Evolutionary conservation across 75 land plant genomes (phyloP).

Genomic region (Pinus taeda): DNA sequence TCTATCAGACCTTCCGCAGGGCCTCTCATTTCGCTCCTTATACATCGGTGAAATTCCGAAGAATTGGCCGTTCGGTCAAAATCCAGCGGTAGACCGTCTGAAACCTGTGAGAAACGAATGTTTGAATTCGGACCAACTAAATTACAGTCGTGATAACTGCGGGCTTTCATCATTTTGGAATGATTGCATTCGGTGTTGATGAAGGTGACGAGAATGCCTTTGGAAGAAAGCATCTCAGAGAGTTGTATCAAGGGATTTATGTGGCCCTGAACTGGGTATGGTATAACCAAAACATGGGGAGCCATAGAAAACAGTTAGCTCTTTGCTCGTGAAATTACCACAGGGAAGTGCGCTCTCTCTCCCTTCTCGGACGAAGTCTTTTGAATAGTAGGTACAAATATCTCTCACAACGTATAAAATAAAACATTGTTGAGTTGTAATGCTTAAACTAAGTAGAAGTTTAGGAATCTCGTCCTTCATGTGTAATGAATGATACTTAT

Average conservation of each 20-base stretch:
- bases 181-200: constrained; percentile 6
- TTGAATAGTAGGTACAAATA: too few species aligned
- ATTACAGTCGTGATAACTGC: background rate
- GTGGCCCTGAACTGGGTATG: constrained; percentile 14
- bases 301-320: background rate
- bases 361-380: too few species aligned
- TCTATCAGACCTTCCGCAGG: background rate
- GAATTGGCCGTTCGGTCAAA: background rate
- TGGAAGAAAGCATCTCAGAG: background rate
- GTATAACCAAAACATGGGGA: constrained; percentile 15
- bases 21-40: background rate
- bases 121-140: background rate
- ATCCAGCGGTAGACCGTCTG: constrained; percentile 1
- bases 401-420: too few species aligned
- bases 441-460: too few species aligned
- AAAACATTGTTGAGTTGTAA: too few species aligned
- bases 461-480: too few species aligned
- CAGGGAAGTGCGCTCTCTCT: too few species aligned
- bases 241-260: constrained; percentile 8
- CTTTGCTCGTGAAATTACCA: too few species aligned
- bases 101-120: background rate
- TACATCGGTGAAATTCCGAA: background rate
- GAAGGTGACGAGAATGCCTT: constrained; percentile 14
- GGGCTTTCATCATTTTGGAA: background rate
- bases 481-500: too few species aligned